Conservation (phyloP, 208 protist species). For the Phytomonas sp. region DNA sequence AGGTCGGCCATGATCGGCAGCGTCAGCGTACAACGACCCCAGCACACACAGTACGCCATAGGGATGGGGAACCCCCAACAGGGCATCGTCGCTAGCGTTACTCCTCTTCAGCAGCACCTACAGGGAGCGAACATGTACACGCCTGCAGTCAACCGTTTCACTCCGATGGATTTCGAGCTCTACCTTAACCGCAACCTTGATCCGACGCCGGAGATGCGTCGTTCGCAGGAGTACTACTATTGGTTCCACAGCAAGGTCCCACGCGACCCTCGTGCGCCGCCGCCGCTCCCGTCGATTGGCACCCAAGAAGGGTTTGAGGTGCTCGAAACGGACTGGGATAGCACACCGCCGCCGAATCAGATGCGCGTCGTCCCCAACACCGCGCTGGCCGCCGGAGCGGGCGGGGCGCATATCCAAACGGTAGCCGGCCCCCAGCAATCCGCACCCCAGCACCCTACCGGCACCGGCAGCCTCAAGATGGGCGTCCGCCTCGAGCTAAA, state of each 20-base stretch:
- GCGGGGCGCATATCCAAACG: slow-evolving; percentile 2
- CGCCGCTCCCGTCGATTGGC: slow-evolving; percentile 57
- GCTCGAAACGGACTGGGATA: slow-evolving; percentile 66
- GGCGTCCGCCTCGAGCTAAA: slow-evolving; percentile 46
- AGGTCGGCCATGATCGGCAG: too few species aligned
- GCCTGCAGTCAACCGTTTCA: slow-evolving; percentile 38
- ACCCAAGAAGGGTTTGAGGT: slow-evolving; percentile 46
- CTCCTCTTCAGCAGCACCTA: slow-evolving; percentile 14
- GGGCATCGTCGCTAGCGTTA: slow-evolving; percentile 3
- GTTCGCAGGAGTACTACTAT: slow-evolving; percentile 75
- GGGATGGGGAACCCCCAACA: too few species aligned
- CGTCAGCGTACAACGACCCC: too few species aligned
- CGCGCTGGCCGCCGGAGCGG: neutral
- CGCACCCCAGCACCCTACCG: neutral
- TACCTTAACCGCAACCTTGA: slow-evolving; percentile 67
- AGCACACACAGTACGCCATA: too few species aligned
- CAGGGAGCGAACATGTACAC: slow-evolving; percentile 18
- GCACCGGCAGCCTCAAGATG: slow-evolving; percentile 7
- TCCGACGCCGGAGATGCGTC: slow-evolving; percentile 75
- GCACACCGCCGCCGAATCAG: neutral
- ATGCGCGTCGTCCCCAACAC: slow-evolving; percentile 11
- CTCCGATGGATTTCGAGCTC: slow-evolving; percentile 81
- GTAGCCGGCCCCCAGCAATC: slow-evolving; percentile 13
- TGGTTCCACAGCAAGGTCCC: slow-evolving; percentile 76
- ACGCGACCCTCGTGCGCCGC: slow-evolving; percentile 53